Conservation (phyloP, 2,329 filamentous ascomycete species). For the Aspergillus novofumigatus region DNA sequence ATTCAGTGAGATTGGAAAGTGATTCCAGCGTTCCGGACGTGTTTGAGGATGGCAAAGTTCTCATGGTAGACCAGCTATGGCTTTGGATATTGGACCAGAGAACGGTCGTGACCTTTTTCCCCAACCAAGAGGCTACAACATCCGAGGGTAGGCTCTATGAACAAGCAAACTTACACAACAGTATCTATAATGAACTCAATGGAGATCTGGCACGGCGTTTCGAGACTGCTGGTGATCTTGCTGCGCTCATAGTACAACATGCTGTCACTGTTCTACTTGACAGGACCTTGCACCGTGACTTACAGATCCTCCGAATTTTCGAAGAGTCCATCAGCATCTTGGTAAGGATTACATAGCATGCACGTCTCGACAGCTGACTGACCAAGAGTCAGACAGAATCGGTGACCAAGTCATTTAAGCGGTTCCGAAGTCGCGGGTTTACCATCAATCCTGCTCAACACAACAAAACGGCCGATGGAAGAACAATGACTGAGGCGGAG, state of each 20-base stretch:
- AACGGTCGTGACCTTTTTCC: conserved; percentile 32
- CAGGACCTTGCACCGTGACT: conserved; percentile 55
- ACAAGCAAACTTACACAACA: conserved; percentile 58
- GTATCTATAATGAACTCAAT: conserved; percentile 63
- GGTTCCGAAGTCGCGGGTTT: conserved; percentile 57
- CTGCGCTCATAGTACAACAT: conserved; percentile 58
- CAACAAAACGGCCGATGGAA: conserved; percentile 26
- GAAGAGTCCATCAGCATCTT: conserved; percentile 63
- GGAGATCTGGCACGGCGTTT: conserved; percentile 60
- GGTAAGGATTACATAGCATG: conserved; percentile 33
- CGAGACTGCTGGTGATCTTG: conserved; percentile 59
- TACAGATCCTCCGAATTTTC: conserved; percentile 62
- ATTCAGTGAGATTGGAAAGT: conserved; percentile 35
- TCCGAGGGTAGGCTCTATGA: conserved; percentile 32
- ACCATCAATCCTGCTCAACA: conserved; percentile 37
- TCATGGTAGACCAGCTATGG: conserved; percentile 68
- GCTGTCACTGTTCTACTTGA: conserved; percentile 61
- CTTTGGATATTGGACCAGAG: conserved; percentile 42
- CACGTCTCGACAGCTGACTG: neutral
- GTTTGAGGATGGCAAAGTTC: conserved; percentile 43
- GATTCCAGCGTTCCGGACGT: conserved; percentile 9
- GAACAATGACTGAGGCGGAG: conserved; percentile 28
- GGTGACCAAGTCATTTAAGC: conserved; percentile 60
- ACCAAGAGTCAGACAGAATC: conserved; percentile 50
- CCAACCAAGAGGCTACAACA: conserved; percentile 31